Conservation (phyloP, 371 early-diverging fungal species). For the Rhizopus stolonifer region DNA sequence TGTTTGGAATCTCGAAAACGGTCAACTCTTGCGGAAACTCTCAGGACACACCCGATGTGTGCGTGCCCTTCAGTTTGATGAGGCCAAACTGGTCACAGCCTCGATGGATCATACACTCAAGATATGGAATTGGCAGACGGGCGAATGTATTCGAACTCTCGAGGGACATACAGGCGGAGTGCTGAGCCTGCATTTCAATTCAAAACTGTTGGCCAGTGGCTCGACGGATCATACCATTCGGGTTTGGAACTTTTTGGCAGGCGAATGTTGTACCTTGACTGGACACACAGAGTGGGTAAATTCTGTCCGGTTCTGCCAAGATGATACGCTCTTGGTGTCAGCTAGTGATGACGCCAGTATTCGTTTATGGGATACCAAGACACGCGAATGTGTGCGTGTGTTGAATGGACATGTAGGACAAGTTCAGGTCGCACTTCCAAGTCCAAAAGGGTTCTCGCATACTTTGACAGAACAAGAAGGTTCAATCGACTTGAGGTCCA, state of each 20-base stretch:
- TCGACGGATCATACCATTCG: slow-evolving; percentile 86
- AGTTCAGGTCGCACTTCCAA: slow-evolving; percentile 66
- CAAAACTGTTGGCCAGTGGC: slow-evolving; percentile 78
- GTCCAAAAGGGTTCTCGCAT: slow-evolving; percentile 48
- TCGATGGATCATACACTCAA: slow-evolving; percentile 92
- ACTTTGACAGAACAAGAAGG: slow-evolving; percentile 15
- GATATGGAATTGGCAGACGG: slow-evolving; percentile 96
- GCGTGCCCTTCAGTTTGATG: slow-evolving; percentile 85
- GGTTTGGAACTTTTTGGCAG: slow-evolving; percentile 87
- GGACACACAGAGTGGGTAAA: slow-evolving; percentile 91
- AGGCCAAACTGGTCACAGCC: slow-evolving; percentile 80
- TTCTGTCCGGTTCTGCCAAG: slow-evolving; percentile 71
- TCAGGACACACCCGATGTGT: slow-evolving; percentile 89
- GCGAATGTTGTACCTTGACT: slow-evolving; percentile 72
- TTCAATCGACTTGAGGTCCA: neutral
- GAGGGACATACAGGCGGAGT: slow-evolving; percentile 86
- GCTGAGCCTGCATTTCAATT: slow-evolving; percentile 83
- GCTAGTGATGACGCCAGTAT: slow-evolving; percentile 82
- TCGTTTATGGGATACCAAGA: slow-evolving; percentile 81
- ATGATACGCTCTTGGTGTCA: slow-evolving; percentile 68
- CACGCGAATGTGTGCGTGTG: slow-evolving; percentile 65
- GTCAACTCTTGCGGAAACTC: slow-evolving; percentile 66
- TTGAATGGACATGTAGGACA: slow-evolving; percentile 81
- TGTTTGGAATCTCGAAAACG: slow-evolving; percentile 81
- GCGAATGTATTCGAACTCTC: slow-evolving; percentile 82